phyloP scores from a whole-genome alignment of 176 grass and related monocot genomes.

The Eremochloa ophiuroides region DNA sequence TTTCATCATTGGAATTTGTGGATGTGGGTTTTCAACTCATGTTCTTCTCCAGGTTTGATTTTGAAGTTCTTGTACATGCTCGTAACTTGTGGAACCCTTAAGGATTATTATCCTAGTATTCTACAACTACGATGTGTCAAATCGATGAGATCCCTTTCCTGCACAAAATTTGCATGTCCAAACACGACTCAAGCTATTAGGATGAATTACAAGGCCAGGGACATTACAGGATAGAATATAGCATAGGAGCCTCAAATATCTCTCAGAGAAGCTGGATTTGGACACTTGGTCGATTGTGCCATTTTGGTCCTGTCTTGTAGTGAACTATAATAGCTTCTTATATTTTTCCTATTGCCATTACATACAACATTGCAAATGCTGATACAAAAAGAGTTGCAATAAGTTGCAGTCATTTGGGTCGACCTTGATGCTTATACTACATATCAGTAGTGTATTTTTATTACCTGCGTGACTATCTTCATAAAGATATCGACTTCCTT shows the following conservation, averaged over 20 bases:
- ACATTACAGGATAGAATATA: not conserved
- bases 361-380: not conserved
- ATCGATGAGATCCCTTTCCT: not conserved
- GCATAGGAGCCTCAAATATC: not conserved
- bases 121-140: not conserved
- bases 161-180: not conserved
- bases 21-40: not conserved
- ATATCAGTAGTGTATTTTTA: not conserved
- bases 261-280: not conserved
- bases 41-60: not conserved
- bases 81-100: not conserved
- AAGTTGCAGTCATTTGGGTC: not conserved
- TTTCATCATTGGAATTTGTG: not conserved
- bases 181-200: not conserved
- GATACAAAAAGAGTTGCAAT: not conserved
- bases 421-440: not conserved
- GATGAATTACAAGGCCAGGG: not conserved
- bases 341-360: not conserved
- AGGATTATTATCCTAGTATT: conserved; percentile 13
- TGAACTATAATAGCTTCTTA: not conserved
- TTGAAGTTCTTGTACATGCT: not conserved
- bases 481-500: not conserved
- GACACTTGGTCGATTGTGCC: not conserved
- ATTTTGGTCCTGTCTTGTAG: not conserved
- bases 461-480: not conserved